phyloP scores from a whole-genome alignment of 2,329 filamentous ascomycete genomes.

The Tolypocladium cylindrosporum region DNA sequence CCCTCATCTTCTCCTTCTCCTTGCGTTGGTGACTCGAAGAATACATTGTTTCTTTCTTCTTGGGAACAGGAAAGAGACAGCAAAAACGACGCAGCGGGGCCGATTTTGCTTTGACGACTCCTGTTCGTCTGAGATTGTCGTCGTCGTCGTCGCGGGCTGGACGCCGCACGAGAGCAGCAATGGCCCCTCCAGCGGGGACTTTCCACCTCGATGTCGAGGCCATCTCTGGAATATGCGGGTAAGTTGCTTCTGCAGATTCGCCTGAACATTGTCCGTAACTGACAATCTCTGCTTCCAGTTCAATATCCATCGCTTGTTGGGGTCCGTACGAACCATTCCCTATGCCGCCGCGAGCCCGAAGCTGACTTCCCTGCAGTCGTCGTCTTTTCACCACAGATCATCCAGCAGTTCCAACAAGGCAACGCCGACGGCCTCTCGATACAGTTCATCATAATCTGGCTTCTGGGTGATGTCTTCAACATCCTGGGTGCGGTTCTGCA shows the following conservation, averaged over 20 bases:
- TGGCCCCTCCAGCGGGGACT: slow-evolving; percentile 45
- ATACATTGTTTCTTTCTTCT: neutral
- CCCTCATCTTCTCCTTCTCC: neutral
- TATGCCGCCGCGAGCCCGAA: neutral
- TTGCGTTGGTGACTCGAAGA: neutral
- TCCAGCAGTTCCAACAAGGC: slow-evolving; percentile 80
- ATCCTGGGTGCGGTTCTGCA: slow-evolving; percentile 88
- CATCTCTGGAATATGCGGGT: slow-evolving; percentile 86
- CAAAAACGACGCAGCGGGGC: neutral
- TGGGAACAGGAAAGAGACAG: neutral
- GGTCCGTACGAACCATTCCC: slow-evolving; percentile 16
- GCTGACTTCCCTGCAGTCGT: slow-evolving; percentile 48
- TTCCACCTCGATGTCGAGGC: slow-evolving; percentile 77
- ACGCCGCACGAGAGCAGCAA: slow-evolving; percentile 11
- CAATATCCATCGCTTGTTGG: slow-evolving; percentile 96
- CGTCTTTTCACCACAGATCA: slow-evolving; percentile 93
- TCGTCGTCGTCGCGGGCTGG: neutral
- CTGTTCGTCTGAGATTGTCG: neutral
- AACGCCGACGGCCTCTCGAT: slow-evolving; percentile 84
- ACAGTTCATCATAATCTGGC: slow-evolving; percentile 88
- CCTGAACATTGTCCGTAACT: slow-evolving; percentile 1
- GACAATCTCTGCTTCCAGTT: slow-evolving; percentile 37
- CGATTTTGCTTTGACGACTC: neutral
- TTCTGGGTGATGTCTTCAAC: slow-evolving; percentile 92
- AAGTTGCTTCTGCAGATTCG: slow-evolving; percentile 16